Evolutionary conservation across 306 rosid genomes (phyloP), one percentile per base, ranked within the genome.

Genomic region (Echinosophora koreensis): DNA sequence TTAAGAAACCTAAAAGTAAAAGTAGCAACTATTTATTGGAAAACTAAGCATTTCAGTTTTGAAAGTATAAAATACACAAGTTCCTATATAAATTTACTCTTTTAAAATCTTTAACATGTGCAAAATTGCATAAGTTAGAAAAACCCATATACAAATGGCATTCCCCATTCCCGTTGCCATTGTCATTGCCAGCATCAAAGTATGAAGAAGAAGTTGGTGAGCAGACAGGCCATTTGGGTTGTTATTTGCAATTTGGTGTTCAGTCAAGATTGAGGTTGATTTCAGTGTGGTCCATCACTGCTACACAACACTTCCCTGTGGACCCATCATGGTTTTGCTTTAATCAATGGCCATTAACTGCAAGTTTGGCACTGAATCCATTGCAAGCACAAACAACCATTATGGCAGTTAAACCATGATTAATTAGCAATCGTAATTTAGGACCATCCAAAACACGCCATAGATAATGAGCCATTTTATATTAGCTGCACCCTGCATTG

Each of bases 151-250:
- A 18, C 5, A 9, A 30, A 27, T 6, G n/a, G 11, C 51, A 37
- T 72, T 22, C 10, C 3, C 69, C 32, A 5, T n/a, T 61, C 4
- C 42, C 18, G 22, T 58, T 37, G 0, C 66, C 67, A 73, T 58
- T 37, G 0, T 55, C 67, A 73, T 60, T 51, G 71, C 57, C 44
- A 76, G 80, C 80, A 65, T 76, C 57, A 54, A 65, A 30, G 54
- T 9, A 54, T 39, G 71, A 30, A 44, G 67, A 41, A 35, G 44
- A 71, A 35, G 78, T 41, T 63, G 69, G 64, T 35, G 50, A 10
- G 76, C 3, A 47, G 76, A 80, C 76, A 80, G 64, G 42, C 35
- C 83, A 64, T 72, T 80, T 73, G 79, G 70, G 71, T 66, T 66
- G 76, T 73, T 38, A 37, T 78, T 18, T 1, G 39, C 17, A 38